Conservation (phyloP, 345 rosid species). For the Moricandia moricandioides region DNA sequence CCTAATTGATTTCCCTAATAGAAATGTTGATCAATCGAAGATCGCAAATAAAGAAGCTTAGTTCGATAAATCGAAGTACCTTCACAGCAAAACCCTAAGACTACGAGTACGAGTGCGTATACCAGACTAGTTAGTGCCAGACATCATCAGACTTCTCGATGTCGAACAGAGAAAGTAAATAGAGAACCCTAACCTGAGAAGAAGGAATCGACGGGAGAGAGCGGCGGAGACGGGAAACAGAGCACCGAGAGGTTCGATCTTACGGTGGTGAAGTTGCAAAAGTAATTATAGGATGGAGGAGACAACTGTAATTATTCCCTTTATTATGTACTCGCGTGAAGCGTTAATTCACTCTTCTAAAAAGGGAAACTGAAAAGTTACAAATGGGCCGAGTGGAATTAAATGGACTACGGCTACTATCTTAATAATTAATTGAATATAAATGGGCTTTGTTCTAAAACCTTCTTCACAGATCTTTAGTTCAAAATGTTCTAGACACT, state of each 20-base stretch:
- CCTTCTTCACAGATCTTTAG: neutral
- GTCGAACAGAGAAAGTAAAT: neutral
- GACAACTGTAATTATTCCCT: slow-evolving; percentile 21
- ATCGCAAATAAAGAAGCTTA: slow-evolving; percentile 15
- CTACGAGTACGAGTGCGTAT: slow-evolving; percentile 6
- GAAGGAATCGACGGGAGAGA: slow-evolving; percentile 10
- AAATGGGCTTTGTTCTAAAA: neutral
- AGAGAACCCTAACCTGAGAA: slow-evolving; percentile 13
- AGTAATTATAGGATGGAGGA: neutral
- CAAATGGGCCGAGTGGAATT: slow-evolving; percentile 8
- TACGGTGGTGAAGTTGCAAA: slow-evolving; percentile 13
- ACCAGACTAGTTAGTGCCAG: neutral
- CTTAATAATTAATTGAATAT: neutral
- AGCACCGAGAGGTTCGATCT: slow-evolving; percentile 13
- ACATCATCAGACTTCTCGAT: slow-evolving; percentile 14
- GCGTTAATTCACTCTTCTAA: neutral
- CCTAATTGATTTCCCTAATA: slow-evolving; percentile 10
- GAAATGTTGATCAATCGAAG: neutral
- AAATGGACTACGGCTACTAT: neutral
- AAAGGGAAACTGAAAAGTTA: neutral
- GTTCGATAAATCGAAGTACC: slow-evolving; percentile 5
- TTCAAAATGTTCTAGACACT: neutral
- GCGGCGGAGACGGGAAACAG: slow-evolving; percentile 16
- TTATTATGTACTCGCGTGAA: neutral
- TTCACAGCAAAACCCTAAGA: slow-evolving; percentile 33